phyloP scores from a whole-genome alignment of 345 rosid genomes.

The Pelargonium nanum region DNA sequence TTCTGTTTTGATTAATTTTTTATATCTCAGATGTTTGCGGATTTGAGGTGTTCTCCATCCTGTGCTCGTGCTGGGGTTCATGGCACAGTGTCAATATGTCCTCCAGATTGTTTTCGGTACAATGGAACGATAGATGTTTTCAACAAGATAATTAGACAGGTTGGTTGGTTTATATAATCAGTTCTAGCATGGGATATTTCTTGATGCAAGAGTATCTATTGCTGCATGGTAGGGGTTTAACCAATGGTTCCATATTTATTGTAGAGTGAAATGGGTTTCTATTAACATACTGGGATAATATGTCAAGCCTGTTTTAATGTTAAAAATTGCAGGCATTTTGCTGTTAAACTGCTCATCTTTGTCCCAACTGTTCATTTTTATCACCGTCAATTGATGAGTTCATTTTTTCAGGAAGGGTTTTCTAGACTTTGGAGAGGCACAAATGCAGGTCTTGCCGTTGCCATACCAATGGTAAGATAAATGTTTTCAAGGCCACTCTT shows the following conservation, averaged over 20 bases:
- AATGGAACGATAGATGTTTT: constrained; percentile 95
- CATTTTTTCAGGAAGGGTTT: constrained; percentile 62
- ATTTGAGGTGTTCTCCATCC: constrained; percentile 87
- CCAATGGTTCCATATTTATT: too few relatives aligned
- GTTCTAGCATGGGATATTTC: not conserved
- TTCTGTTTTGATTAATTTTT: constrained; percentile 2
- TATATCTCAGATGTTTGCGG: constrained; percentile 69
- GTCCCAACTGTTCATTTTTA: too few relatives aligned
- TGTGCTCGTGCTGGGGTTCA: constrained; percentile 93
- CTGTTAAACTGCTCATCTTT: too few relatives aligned
- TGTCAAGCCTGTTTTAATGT: too few relatives aligned
- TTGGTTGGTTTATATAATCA: constrained; percentile 16
- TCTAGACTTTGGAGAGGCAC: constrained; percentile 95
- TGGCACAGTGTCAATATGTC: constrained; percentile 93
- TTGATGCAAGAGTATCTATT: too few relatives aligned
- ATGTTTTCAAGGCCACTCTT: not conserved
- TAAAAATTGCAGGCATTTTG: too few relatives aligned
- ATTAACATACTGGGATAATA: too few relatives aligned
- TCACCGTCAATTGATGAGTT: not conserved
- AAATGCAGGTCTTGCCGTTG: constrained; percentile 87
- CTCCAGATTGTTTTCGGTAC: constrained; percentile 97
- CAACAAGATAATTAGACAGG: constrained; percentile 85
- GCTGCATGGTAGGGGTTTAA: too few relatives aligned
- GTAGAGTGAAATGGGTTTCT: too few relatives aligned
- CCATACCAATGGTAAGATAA: constrained; percentile 70